Evolutionary conservation across 192 early-diverging fungal species (phyloP).

Genomic region (Pilaira anomala): DNA sequence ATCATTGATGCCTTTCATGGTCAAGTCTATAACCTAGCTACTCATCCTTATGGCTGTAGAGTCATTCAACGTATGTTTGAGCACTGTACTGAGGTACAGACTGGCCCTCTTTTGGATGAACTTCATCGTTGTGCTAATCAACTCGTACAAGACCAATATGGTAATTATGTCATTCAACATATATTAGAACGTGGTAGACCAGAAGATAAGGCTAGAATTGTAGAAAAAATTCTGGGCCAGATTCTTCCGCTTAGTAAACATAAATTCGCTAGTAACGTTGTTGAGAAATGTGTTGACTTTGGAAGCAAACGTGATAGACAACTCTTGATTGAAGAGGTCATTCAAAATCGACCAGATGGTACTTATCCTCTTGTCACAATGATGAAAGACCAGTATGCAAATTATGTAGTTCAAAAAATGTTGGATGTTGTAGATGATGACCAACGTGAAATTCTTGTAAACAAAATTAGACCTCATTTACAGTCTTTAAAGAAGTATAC

Average conservation of each 20-base stretch:
- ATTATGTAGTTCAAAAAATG: conserved; percentile 99
- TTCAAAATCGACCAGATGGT: conserved; percentile 76
- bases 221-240: conserved; percentile 86
- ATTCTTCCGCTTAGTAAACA: conserved; percentile 92
- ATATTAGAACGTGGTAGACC: conserved; percentile 91
- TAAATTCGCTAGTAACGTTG: conserved; percentile 98
- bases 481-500: conserved; percentile 91
- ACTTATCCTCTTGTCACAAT: conserved; percentile 82
- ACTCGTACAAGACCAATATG: conserved; percentile 97
- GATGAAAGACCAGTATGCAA: conserved; percentile 99
- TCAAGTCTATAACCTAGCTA: conserved; percentile 91
- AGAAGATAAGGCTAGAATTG: conserved; percentile 80
- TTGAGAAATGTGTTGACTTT: conserved; percentile 96
- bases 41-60: conserved; percentile 96
- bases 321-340: conserved; percentile 90
- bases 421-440: conserved; percentile 91
- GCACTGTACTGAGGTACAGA: conserved; percentile 86
- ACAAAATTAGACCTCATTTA: conserved; percentile 88
- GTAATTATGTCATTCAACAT: conserved; percentile 99
- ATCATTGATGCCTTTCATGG: conserved; percentile 97
- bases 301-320: conserved; percentile 83
- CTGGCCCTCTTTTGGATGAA: conserved; percentile 84
- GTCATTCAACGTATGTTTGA: conserved; percentile 99
- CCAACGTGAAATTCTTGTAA: conserved; percentile 80
- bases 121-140: conserved; percentile 89